Conservation (phyloP, 441 rosid species). For the Eruca vesicaria region DNA sequence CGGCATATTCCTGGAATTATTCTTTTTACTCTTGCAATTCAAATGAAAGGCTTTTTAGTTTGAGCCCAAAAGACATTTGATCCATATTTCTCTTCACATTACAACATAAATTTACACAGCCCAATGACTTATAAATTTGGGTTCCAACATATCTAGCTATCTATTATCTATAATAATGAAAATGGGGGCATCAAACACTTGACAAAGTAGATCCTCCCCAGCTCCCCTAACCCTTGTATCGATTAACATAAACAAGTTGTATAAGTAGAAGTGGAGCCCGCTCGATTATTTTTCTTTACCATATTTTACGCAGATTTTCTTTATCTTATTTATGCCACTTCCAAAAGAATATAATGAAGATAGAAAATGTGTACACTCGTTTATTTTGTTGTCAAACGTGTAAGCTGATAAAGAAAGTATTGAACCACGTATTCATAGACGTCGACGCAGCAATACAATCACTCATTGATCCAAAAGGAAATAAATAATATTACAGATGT, state of each 20-base stretch:
- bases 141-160: too few relatives aligned
- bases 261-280: background rate
- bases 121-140: too few relatives aligned
- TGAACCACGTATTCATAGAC: background rate
- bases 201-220: background rate
- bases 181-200: too few relatives aligned
- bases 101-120: too few relatives aligned
- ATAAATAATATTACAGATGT: background rate
- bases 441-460: slow-evolving; percentile 24
- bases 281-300: background rate
- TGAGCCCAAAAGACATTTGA: too few relatives aligned
- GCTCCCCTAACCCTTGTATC: background rate
- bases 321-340: background rate
- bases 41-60: too few relatives aligned
- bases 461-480: background rate
- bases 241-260: background rate
- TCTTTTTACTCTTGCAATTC: too few relatives aligned
- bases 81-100: too few relatives aligned
- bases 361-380: background rate
- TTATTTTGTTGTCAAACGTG: background rate
- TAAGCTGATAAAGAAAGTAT: background rate
- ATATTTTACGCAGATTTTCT: background rate
- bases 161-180: too few relatives aligned
- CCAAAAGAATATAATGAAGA: background rate
- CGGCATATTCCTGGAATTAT: too few relatives aligned